phyloP scores from a whole-genome alignment of 148 eudicot genomes.

The Drosera capensis region DNA sequence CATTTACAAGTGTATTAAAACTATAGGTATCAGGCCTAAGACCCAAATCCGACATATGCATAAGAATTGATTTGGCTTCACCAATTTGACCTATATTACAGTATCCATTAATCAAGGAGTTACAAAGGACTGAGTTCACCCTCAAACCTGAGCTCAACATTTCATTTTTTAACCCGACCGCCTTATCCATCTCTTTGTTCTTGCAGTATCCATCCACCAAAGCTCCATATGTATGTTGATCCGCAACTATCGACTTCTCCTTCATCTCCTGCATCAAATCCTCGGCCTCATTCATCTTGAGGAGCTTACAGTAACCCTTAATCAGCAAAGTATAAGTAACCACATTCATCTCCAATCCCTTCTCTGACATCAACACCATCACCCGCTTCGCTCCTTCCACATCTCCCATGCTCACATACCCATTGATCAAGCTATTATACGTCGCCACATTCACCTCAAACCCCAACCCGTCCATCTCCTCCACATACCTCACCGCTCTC shows the following conservation, averaged over 20 bases:
- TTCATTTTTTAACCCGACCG: constrained; percentile 38
- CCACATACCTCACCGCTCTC: constrained; percentile 11
- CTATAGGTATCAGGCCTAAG: constrained; percentile 70
- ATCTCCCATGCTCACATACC: constrained; percentile 20
- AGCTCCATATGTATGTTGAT: constrained; percentile 43
- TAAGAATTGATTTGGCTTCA: constrained; percentile 30
- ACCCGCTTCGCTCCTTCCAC: constrained; percentile 28
- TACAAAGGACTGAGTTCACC: constrained; percentile 47
- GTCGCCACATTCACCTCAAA: constrained; percentile 22
- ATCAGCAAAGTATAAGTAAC: constrained; percentile 50
- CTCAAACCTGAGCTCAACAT: constrained; percentile 46
- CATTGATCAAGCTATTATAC: constrained; percentile 27
- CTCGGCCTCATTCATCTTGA: constrained; percentile 54
- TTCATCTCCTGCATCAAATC: constrained; percentile 35
- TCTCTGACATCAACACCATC: constrained; percentile 37
- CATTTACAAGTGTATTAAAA: constrained; percentile 59
- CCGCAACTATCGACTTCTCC: constrained; percentile 21
- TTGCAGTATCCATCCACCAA: constrained; percentile 57
- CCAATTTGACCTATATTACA: constrained; percentile 52
- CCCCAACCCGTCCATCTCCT: constrained; percentile 17
- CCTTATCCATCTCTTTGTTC: constrained; percentile 48
- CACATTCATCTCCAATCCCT: constrained; percentile 25
- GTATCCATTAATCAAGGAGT: constrained; percentile 68
- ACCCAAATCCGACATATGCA: constrained; percentile 38
- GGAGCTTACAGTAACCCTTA: constrained; percentile 52